phyloP scores from a whole-genome alignment of 352 stramenopile species.

The Chrysophaeum taylorii region DNA sequence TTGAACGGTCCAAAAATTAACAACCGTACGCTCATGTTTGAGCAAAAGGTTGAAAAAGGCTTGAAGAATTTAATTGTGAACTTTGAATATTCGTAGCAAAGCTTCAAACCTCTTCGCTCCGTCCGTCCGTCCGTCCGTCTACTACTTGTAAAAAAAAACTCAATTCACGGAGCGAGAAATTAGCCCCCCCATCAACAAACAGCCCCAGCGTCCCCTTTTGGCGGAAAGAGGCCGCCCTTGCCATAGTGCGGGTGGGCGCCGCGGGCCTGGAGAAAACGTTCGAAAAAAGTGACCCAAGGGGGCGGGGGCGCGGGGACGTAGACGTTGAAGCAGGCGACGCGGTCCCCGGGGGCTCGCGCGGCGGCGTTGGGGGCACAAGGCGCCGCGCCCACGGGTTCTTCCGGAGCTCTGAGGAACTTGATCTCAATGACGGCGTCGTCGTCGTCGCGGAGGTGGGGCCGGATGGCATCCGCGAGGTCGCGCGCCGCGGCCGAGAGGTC shows the following conservation, averaged over 20 bases:
- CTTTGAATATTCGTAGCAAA: too few species aligned
- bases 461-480: background rate
- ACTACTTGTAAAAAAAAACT: too few species aligned
- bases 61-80: too few species aligned
- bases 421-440: background rate
- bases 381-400: background rate
- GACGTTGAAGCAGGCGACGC: slow-evolving; percentile 6
- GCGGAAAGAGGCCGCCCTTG: background rate
- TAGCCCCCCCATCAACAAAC: too few species aligned
- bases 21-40: too few species aligned
- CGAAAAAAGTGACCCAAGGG: background rate
- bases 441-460: background rate
- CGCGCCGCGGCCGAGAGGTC: background rate
- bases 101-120: too few species aligned
- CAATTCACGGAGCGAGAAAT: too few species aligned
- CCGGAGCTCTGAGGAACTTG: background rate
- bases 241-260: background rate
- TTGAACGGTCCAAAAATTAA: too few species aligned
- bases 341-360: background rate
- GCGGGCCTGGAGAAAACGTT: background rate
- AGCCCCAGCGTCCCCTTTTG: too few species aligned
- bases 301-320: background rate
- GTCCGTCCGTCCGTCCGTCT: too few species aligned
- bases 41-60: too few species aligned
- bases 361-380: background rate